A percentile compares a stretch with the other conserved stretches of the same genome.
Evolutionary conservation across 106 monocot species (phyloP).

Genomic region (Allium sativum): DNA sequence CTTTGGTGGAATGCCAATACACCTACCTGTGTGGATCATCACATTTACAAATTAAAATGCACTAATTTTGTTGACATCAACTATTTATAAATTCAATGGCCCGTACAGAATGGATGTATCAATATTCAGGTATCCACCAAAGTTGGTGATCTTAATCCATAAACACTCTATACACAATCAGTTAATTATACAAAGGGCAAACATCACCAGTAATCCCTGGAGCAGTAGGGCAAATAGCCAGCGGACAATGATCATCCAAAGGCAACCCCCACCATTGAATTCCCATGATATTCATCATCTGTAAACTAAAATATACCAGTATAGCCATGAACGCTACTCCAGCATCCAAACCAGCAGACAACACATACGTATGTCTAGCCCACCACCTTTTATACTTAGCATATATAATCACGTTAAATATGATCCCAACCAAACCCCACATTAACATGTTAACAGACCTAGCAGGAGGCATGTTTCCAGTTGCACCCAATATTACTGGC

Average conservation of each 20-base stretch:
- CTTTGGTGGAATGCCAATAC: too few relatives aligned
- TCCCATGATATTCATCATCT: slow-evolving; percentile 21
- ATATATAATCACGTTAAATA: slow-evolving; percentile 24
- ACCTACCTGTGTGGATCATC: too few relatives aligned
- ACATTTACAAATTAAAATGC: too few relatives aligned
- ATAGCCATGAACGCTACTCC: slow-evolving; percentile 42
- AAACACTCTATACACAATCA: too few relatives aligned
- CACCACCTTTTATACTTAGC: slow-evolving; percentile 23
- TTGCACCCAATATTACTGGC: slow-evolving; percentile 13
- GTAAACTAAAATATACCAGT: slow-evolving; percentile 12
- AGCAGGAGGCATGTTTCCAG: slow-evolving; percentile 18
- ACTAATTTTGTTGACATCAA: too few relatives aligned
- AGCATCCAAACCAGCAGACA: slow-evolving; percentile 35
- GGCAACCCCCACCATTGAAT: slow-evolving; percentile 35
- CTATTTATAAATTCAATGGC: too few relatives aligned
- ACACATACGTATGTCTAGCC: slow-evolving; percentile 31
- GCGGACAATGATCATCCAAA: slow-evolving; percentile 25
- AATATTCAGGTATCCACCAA: too few relatives aligned
- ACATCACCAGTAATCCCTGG: slow-evolving; percentile 10
- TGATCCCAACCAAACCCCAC: slow-evolving; percentile 17
- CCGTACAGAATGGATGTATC: too few relatives aligned
- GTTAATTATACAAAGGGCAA: neutral
- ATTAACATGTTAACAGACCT: slow-evolving; percentile 17
- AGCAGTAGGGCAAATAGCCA: slow-evolving; percentile 32
- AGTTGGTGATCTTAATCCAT: too few relatives aligned